Conservation (phyloP, 768 basidiomycete species). For the Terana coerulea region DNA sequence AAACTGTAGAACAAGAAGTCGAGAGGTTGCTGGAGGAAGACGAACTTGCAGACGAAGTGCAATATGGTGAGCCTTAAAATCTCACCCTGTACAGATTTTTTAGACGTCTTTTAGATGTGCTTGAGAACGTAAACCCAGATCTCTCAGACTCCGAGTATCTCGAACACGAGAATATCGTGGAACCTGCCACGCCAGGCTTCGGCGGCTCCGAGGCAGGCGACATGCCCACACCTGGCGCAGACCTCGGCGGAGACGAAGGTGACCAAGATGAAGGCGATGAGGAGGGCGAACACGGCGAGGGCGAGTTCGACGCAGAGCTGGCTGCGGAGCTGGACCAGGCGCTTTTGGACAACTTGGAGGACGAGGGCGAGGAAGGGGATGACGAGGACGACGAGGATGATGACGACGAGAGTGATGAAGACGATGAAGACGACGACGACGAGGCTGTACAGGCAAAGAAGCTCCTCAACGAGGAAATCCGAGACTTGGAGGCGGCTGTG, state of each 20-base stretch:
- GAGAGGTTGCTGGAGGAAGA: conserved; percentile 84
- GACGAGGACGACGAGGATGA: conserved; percentile 62
- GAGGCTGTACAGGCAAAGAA: conserved; percentile 68
- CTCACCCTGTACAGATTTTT: neutral
- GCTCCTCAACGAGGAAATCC: conserved; percentile 83
- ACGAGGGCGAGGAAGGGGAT: conserved; percentile 59
- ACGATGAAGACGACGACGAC: conserved; percentile 81
- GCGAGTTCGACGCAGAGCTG: conserved; percentile 84
- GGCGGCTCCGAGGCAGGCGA: conserved; percentile 65
- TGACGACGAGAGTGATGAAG: conserved; percentile 54
- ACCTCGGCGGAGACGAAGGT: conserved; percentile 52
- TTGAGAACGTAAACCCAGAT: conserved; percentile 90
- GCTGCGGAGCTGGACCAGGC: conserved; percentile 86
- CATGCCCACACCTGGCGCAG: conserved; percentile 53
- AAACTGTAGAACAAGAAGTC: conserved; percentile 91
- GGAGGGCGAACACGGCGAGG: conserved; percentile 58
- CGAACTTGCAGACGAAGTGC: conserved; percentile 66
- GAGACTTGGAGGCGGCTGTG: conserved; percentile 85
- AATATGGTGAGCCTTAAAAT: conserved; percentile 55
- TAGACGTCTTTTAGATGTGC: conserved; percentile 49
- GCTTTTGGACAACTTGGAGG: conserved; percentile 55
- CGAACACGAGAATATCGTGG: conserved; percentile 55
- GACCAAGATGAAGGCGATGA: conserved; percentile 52
- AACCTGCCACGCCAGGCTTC: conserved; percentile 71
- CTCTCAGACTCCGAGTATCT: conserved; percentile 87